phyloP scores from a whole-genome alignment of 1,284 basidiomycete species.

The Athelia psychrophila region DNA sequence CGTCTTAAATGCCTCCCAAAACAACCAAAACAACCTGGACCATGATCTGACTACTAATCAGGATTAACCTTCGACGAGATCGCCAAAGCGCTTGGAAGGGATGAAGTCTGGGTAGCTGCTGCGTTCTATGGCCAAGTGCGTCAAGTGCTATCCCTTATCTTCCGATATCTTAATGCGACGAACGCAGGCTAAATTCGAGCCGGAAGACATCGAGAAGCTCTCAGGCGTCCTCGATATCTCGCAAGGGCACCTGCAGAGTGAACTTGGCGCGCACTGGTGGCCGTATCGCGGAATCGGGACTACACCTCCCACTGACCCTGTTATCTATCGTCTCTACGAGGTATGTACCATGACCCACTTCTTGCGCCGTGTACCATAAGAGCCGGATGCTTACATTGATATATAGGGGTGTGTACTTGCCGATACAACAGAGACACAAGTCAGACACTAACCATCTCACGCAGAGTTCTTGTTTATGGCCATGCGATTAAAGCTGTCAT shows the following conservation, averaged over 20 bases:
- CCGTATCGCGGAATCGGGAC: slow-evolving; percentile 69
- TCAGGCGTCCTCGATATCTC: slow-evolving; percentile 50
- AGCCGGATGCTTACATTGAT: not conserved
- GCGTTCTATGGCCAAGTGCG: slow-evolving; percentile 82
- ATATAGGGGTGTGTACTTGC: not conserved
- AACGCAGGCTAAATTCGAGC: slow-evolving; percentile 62
- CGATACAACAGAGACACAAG: not conserved
- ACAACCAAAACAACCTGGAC: not conserved
- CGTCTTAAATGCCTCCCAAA: not conserved
- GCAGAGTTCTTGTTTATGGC: slow-evolving; percentile 80
- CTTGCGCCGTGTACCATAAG: too few species aligned
- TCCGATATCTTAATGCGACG: too few species aligned
- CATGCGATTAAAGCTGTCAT: slow-evolving; percentile 83
- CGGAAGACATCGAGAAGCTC: slow-evolving; percentile 57
- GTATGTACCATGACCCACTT: slow-evolving; percentile 37
- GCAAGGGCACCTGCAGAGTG: slow-evolving; percentile 34
- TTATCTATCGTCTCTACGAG: slow-evolving; percentile 85
- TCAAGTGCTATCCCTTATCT: slow-evolving; percentile 5
- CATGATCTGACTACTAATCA: too few species aligned
- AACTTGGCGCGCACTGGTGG: slow-evolving; percentile 68
- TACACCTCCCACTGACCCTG: slow-evolving; percentile 74
- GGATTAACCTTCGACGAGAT: slow-evolving; percentile 75
- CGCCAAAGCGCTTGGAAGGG: slow-evolving; percentile 65
- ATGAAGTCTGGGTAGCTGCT: slow-evolving; percentile 88
- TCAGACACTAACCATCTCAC: too few species aligned